A percentile compares a stretch with the other conserved stretches of the same genome.
Evolutionary conservation across 768 basidiomycete species (phyloP).

Genomic region (Russula ochroleuca): DNA sequence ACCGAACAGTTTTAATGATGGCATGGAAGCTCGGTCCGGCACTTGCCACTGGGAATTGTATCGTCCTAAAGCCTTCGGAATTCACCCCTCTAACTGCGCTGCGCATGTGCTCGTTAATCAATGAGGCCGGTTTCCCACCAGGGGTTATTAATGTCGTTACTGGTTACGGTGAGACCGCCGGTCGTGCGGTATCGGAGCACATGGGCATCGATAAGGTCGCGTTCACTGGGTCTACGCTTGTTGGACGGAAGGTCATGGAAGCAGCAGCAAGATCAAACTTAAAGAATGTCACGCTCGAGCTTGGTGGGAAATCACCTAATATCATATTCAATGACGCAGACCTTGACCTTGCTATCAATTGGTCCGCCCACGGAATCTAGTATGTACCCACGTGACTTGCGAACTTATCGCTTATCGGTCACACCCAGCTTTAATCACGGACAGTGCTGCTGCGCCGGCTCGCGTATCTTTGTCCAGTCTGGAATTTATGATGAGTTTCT

Average conservation of each 20-base stretch:
- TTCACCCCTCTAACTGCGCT: slow-evolving; percentile 57
- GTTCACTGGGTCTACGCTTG: slow-evolving; percentile 64
- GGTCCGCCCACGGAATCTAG: slow-evolving; percentile 58
- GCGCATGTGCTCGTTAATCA: slow-evolving; percentile 41
- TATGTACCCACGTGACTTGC: slow-evolving; percentile 31
- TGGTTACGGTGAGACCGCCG: slow-evolving; percentile 52
- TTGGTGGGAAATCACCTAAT: slow-evolving; percentile 63
- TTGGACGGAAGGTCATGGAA: slow-evolving; percentile 60
- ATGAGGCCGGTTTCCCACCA: slow-evolving; percentile 57
- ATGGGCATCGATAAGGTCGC: slow-evolving; percentile 58
- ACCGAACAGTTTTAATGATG: slow-evolving; percentile 44
- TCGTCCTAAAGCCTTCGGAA: slow-evolving; percentile 64
- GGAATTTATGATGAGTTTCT: slow-evolving; percentile 77
- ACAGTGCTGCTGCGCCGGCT: slow-evolving; percentile 76
- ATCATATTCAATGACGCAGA: slow-evolving; percentile 62
- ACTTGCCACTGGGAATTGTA: slow-evolving; percentile 57
- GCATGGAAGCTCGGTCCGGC: slow-evolving; percentile 62
- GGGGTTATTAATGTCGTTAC: slow-evolving; percentile 60
- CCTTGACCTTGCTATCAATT: slow-evolving; percentile 53
- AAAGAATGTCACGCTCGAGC: slow-evolving; percentile 66
- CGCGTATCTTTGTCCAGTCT: slow-evolving; percentile 78
- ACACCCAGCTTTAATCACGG: slow-evolving; percentile 60
- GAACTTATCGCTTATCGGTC: background rate
- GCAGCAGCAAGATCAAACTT: slow-evolving; percentile 58
- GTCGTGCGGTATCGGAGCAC: slow-evolving; percentile 54